phyloP scores from a whole-genome alignment of 768 basidiomycete genomes.

The Hygrophorus russula region DNA sequence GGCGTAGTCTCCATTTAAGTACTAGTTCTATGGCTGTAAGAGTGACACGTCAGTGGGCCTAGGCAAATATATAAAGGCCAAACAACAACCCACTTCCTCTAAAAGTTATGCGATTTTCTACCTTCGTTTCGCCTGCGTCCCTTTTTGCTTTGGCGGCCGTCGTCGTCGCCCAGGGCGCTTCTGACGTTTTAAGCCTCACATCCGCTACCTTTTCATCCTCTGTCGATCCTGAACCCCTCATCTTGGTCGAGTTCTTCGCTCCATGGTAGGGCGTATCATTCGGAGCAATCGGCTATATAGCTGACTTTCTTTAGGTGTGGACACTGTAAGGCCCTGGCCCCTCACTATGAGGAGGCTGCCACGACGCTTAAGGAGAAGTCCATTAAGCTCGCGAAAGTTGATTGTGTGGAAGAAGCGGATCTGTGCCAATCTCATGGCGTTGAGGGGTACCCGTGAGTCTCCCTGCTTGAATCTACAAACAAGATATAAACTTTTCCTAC shows the following conservation, averaged over 20 bases:
- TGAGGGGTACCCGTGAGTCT: slow-evolving; percentile 84
- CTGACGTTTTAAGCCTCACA: slow-evolving; percentile 78
- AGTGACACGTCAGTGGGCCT: too few relatives aligned
- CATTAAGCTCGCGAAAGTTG: slow-evolving; percentile 92
- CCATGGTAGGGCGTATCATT: slow-evolving; percentile 44
- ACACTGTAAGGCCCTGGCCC: slow-evolving; percentile 92
- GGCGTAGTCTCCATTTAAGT: too few relatives aligned
- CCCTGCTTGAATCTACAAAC: neutral
- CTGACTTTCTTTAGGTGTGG: slow-evolving; percentile 55
- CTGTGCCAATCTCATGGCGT: slow-evolving; percentile 84
- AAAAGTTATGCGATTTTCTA: slow-evolving; percentile 53
- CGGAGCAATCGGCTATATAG: neutral
- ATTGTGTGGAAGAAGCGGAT: slow-evolving; percentile 91
- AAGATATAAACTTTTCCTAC: neutral
- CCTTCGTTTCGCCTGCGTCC: slow-evolving; percentile 41
- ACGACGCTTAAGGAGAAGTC: slow-evolving; percentile 82
- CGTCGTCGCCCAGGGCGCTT: slow-evolving; percentile 45
- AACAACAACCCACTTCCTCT: slow-evolving; percentile 10
- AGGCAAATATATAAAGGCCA: neutral
- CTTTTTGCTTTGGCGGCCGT: slow-evolving; percentile 40
- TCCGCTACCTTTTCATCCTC: slow-evolving; percentile 54
- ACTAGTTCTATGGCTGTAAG: too few relatives aligned
- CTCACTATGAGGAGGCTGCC: slow-evolving; percentile 90
- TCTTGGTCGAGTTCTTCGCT: slow-evolving; percentile 93
- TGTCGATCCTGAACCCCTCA: slow-evolving; percentile 56